Evolutionary conservation across 345 rosid genomes (phyloP).

Genomic region (Cardamine occulta): DNA sequence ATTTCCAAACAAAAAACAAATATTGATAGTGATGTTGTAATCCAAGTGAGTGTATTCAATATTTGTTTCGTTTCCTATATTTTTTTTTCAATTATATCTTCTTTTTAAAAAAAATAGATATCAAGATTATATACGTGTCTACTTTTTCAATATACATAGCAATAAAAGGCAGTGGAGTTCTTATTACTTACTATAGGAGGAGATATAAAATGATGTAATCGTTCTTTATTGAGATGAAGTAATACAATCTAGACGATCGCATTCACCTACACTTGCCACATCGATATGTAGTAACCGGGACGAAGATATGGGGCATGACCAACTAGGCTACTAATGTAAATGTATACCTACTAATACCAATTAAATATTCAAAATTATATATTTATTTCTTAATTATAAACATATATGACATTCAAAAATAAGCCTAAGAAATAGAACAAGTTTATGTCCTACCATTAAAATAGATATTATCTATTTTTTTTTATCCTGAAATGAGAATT

Average conservation of each 20-base stretch:
- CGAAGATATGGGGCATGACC: background rate
- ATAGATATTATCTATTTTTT: background rate
- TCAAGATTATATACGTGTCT: too few relatives aligned
- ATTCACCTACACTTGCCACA: background rate
- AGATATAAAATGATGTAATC: background rate
- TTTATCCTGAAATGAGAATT: background rate
- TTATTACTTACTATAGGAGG: too few relatives aligned
- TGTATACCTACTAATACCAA: background rate
- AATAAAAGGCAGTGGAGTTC: too few relatives aligned
- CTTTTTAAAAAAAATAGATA: too few relatives aligned
- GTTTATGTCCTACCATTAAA: background rate
- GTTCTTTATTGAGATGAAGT: background rate
- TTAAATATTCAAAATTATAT: background rate
- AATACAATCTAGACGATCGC: background rate
- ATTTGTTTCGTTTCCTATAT: background rate
- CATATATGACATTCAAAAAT: background rate
- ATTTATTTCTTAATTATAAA: background rate
- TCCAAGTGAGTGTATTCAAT: background rate
- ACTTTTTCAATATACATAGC: too few relatives aligned
- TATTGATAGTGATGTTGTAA: too few relatives aligned
- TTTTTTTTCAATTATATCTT: too few relatives aligned
- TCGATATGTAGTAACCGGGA: background rate
- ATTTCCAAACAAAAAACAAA: too few relatives aligned
- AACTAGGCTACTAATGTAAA: background rate
- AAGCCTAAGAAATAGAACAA: background rate